Evolutionary conservation across 345 rosid species (phyloP), one percentile per base, ranked within the genome.

Genomic region (Corchorus capsularis): DNA sequence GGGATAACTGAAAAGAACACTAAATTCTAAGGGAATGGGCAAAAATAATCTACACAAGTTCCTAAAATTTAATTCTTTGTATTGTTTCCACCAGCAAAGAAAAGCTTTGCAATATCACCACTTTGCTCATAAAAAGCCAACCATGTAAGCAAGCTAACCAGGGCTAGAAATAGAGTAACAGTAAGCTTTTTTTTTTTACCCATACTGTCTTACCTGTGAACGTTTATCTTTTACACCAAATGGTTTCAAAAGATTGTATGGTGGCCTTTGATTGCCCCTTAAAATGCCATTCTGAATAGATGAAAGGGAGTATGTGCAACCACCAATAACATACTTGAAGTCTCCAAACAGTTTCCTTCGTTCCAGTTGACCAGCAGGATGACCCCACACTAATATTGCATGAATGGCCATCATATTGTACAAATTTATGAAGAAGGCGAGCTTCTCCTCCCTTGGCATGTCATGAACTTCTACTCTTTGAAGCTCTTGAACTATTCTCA

Each of bases 321-420:
- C 94, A 49, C 91, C 92, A 69, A 94, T 80, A 41, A 92, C 90
- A 88, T 92, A 94, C 77, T 86, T 91, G 76, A 94, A 92, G 78
- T 92, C 94, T 16, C 88, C 91, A 67, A 91, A 86, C 79, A 92
- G 78, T 86, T 78, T 88, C 67, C 89, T 86, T 73, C 97, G 77
- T 62, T 94, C 97, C 64, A 91, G 70, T 71, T 92, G 81, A 69
- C 98, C 94, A 69, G 64, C n/a, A 12, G 96, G 97, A 82, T 87
- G 85, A 49, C 97, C 94, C 80, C 81, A 87, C 69, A 87, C 87
- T 54, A 92, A 78, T 87, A 90, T 90, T 55, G 91, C 91, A 83
- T 92, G 98, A 75, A 94, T 86, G 53, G 90, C 89, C 97, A 92
- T 91, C 97, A 91, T 89, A 83, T 92, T 92, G 78, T 91, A 89